Percentiles rank a stretch among this genome's conserved stretches.
phyloP scores from a whole-genome alignment of 23 red algal genomes.

The Chondrus crispus region DNA sequence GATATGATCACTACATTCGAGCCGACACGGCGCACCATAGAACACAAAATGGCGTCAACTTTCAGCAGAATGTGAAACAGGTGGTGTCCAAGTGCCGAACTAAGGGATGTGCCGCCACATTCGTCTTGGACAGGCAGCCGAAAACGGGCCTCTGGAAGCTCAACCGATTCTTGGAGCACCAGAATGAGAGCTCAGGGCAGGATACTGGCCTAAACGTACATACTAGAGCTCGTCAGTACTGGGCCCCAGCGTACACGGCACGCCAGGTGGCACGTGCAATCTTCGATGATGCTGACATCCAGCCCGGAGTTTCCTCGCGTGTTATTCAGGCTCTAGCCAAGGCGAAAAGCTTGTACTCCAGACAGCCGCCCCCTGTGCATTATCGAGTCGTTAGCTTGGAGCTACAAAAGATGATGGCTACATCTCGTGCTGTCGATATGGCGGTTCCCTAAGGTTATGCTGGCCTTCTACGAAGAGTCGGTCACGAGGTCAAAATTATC shows the following conservation, averaged over 20 bases:
- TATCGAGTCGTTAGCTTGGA: neutral
- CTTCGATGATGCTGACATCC: neutral
- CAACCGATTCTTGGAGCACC: neutral
- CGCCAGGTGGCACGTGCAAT: neutral
- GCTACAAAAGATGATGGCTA: neutral
- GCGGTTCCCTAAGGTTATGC: neutral
- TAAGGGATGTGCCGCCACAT: neutral
- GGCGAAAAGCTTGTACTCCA: neutral
- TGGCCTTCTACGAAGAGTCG: neutral
- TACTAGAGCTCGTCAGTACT: neutral
- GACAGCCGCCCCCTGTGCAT: neutral
- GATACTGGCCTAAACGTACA: neutral
- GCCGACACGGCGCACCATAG: neutral
- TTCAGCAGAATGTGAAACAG: neutral
- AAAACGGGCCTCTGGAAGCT: neutral
- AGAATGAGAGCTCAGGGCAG: neutral
- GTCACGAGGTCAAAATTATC: neutral
- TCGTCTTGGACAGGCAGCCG: neutral
- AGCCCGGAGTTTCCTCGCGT: too few species aligned
- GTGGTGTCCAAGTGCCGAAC: neutral
- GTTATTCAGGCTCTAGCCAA: too few species aligned
- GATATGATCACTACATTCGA: neutral
- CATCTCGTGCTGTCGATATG: neutral
- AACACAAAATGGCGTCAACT: neutral
- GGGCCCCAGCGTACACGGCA: neutral